Base-by-base conservation (phyloP, 345 rosid genomes). In the Ceriops zippeliana region DNA sequence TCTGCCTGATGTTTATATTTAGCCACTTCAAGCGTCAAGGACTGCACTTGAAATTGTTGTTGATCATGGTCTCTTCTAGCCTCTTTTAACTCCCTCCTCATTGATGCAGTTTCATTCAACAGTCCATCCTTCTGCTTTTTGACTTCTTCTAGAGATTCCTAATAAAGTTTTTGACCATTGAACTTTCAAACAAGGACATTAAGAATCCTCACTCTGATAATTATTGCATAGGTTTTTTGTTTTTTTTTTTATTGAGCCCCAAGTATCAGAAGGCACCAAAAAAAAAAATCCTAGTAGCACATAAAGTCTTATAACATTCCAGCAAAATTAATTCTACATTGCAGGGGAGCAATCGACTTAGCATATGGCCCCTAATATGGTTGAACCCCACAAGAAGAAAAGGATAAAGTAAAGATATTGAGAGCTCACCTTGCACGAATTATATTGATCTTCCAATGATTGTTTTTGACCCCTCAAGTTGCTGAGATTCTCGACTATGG, bases 131-230 rank as follows among this genome's bases (percentile, higher is more conserved):
- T 95, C 52, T 90, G 96, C 78, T 84, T 87, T 67, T 78, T 62
- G 66, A 73, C 85, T 53, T 91, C 96, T 27, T 91, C 93, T 74
- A 84, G 88, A 70, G 93, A 86, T 75, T 80, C 89, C 99, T 93
- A 78, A 46, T 62, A 16, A n/a, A 34, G 37, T 63, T 62, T 57
- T 28, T 61, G 61, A 38, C 27, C 46, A 58, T 68, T 68, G 53
- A 32, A 74, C n/a, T 65, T 61, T 61, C 37, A 24, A 6, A 56
- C 16, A 13, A 56, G 24, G 28, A 21, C 28, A 24, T 13, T 24
- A 21, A 27, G 16, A 56, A 56, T 56, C 26, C 49, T 42, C 5
- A 2, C 49, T 42, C 49, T 13, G 5, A 42, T 13, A 13, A 42
- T 13, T 42, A 2, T 42, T 11, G 49, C 0, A 1, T 42, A 42